Conservation (phyloP, 2,329 filamentous ascomycete genomes). For the Fusarium keratoplasticum region DNA sequence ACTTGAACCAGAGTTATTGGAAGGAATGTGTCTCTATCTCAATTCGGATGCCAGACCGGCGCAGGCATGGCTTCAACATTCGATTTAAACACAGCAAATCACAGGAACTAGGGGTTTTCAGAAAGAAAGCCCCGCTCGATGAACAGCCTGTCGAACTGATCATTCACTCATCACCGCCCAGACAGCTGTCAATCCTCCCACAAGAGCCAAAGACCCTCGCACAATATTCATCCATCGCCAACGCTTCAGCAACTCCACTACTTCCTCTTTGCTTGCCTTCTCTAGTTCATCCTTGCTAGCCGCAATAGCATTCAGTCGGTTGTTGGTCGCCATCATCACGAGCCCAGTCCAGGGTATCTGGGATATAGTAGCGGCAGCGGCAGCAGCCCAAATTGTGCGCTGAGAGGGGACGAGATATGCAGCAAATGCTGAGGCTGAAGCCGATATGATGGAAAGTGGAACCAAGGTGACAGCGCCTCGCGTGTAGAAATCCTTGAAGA, state of each 20-base stretch:
- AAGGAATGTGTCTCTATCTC: neutral
- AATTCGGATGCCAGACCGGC: neutral
- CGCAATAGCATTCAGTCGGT: slow-evolving; percentile 23
- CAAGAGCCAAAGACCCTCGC: slow-evolving; percentile 24
- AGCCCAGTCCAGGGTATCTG: slow-evolving; percentile 32
- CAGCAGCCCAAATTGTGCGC: slow-evolving; percentile 17
- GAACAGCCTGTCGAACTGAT: neutral
- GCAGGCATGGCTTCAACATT: neutral
- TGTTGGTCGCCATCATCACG: slow-evolving; percentile 34
- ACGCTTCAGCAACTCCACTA: slow-evolving; percentile 21
- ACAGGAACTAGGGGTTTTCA: neutral
- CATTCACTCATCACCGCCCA: slow-evolving; percentile 21
- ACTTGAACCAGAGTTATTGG: neutral
- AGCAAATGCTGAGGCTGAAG: slow-evolving; percentile 20
- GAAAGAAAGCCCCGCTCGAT: neutral
- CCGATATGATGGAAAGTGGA: slow-evolving; percentile 22
- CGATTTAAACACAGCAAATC: neutral
- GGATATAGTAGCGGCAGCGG: slow-evolving; percentile 19
- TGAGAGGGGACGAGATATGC: slow-evolving; percentile 33
- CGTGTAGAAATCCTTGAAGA: slow-evolving; percentile 35
- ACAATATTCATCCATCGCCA: slow-evolving; percentile 39
- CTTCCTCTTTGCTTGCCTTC: slow-evolving; percentile 22
- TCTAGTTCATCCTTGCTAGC: slow-evolving; percentile 18
- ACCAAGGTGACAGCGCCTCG: slow-evolving; percentile 24
- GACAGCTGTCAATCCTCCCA: slow-evolving; percentile 27